Evolutionary conservation across 2,329 filamentous ascomycete species (phyloP), one percentile per base, ranked within the genome.

Genomic region (Shiraia sp.): DNA sequence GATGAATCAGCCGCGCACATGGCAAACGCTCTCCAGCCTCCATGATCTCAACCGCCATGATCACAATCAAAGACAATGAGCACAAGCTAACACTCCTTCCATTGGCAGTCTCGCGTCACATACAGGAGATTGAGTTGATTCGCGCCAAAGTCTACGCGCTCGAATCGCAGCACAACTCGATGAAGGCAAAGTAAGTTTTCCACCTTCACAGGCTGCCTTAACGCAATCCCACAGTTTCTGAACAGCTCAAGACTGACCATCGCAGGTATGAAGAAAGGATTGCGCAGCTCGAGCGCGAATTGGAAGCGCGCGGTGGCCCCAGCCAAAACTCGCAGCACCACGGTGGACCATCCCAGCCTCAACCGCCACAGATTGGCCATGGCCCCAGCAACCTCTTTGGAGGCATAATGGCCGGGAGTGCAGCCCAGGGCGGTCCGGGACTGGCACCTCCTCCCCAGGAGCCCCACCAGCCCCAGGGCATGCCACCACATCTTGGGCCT

Each of bases 221-320:
- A 27, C 17, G 8, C n/a, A 13, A 15, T 16, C 22, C 27, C 12
- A 15, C 34, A 36, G 26, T 23, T 16, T 10, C 17, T 14, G 6
- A 23, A 8, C 17, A 24, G 13, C 29, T 14, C 16, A 15, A 13
- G 24, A n/a, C 48, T 61, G 35, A 63, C 44, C 22, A 12, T 27
- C 3, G n/a, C 61, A 97, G 92, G 66, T 97, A 97, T 66, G 93
- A 99, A 66, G 90, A 95, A 54, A 90, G 97, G 65, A 87, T 97
- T 47, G 78, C 80, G 53, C 81, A 87, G 63, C 81, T 99, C 58
- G 88, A 89, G 66, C 88, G 90, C 63, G 92, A 97, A 72, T 83
- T 99, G 36, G 91, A 88, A 65, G 77, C 80, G 56, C 80, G 83
- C 57, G 84, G 84, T 47, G 82, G 83, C 14, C 78, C 81, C 51